Conservation (phyloP, 2,329 filamentous ascomycete species). For the Nemania serpens region DNA sequence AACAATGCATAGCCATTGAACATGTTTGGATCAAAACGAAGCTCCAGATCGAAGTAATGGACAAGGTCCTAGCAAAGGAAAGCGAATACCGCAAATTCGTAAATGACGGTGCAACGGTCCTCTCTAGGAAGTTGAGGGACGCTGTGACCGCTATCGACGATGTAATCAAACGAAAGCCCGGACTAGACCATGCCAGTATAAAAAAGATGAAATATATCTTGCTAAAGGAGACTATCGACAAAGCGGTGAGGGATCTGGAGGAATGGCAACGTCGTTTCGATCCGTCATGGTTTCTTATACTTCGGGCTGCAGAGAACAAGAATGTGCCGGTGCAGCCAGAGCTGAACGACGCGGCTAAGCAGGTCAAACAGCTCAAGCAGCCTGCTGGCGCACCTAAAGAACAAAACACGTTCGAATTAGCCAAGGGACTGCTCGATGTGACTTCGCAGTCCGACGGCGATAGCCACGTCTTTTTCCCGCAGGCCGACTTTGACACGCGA, state of each 20-base stretch:
- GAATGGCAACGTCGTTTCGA: constrained; percentile 6
- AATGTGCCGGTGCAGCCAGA: neutral
- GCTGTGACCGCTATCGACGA: constrained; percentile 4
- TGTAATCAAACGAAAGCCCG: constrained; percentile 8
- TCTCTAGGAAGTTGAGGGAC: constrained; percentile 2
- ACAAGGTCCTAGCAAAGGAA: neutral
- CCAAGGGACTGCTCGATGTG: neutral
- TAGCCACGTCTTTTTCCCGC: neutral
- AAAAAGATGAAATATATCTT: neutral
- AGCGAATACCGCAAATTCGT: constrained; percentile 1
- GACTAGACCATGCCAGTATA: neutral
- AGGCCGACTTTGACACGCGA: neutral
- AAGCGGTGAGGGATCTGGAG: neutral
- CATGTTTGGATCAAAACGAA: constrained; percentile 9
- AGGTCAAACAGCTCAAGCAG: neutral
- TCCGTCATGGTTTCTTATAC: constrained; percentile 11
- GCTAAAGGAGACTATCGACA: constrained; percentile 2
- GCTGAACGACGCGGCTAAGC: neutral
- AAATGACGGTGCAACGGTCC: neutral
- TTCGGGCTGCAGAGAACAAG: neutral
- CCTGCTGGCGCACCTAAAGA: neutral
- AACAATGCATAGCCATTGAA: neutral
- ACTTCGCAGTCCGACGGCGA: neutral
- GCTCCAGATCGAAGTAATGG: constrained; percentile 5
- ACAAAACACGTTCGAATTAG: constrained; percentile 1